phyloP scores from a whole-genome alignment of 2,329 filamentous ascomycete genomes.

The Pezicula carpinea region DNA sequence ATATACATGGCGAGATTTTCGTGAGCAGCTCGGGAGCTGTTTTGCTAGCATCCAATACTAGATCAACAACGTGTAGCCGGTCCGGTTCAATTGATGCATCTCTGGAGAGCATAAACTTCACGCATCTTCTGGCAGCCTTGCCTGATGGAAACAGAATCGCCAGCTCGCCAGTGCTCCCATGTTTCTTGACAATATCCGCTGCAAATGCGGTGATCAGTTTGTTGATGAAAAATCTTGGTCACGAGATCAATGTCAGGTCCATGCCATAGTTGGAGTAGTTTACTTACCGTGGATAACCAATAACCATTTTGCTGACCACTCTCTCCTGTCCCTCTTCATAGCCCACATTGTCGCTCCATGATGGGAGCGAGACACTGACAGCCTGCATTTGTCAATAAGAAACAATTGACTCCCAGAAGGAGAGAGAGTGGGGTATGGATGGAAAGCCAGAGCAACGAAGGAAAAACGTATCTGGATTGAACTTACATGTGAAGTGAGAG shows the following conservation, averaged over 20 bases:
- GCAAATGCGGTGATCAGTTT: conserved; percentile 73
- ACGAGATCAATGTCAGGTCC: conserved; percentile 16
- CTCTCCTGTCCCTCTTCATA: conserved; percentile 91
- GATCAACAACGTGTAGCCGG: conserved; percentile 53
- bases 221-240: conserved; percentile 81
- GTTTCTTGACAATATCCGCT: conserved; percentile 57
- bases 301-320: conserved; percentile 81
- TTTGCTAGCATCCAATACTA: conserved; percentile 56
- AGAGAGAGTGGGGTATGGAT: conserved; percentile 10
- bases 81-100: conserved; percentile 45
- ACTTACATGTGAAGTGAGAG: conserved; percentile 31
- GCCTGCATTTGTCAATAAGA: conserved; percentile 53
- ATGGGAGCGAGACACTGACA: conserved; percentile 91
- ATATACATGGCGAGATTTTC: conserved; percentile 55
- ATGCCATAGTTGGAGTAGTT: background rate
- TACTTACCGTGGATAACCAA: conserved; percentile 77
- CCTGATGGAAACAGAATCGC: conserved; percentile 81
- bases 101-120: conserved; percentile 64
- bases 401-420: conserved; percentile 2
- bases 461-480: background rate
- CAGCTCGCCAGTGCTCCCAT: conserved; percentile 57
- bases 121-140: conserved; percentile 65
- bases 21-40: conserved; percentile 46
- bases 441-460: conserved; percentile 1
- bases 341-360: conserved; percentile 84